Evolutionary conservation across 441 rosid genomes (phyloP), one percentile per base, ranked within the genome.

Genomic region (Eruca vesicaria): DNA sequence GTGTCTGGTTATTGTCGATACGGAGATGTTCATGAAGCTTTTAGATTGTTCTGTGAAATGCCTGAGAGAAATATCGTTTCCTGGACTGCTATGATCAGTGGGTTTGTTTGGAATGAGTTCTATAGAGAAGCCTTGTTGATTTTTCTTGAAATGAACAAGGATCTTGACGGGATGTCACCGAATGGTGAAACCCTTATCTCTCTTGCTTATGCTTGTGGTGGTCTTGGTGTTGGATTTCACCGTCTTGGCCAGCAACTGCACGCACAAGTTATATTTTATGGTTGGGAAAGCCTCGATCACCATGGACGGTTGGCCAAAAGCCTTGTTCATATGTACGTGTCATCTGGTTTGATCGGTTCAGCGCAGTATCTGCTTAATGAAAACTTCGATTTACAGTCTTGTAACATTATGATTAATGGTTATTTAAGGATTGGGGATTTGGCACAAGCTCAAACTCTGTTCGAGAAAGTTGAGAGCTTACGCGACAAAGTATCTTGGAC

Each of bases 41-140:
- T 85, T 66, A 58, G 58, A 75, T 78, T 90, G 45, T 90, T 93
- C 74, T 63, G 63, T 62, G 85, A 80, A 68, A 93, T 82, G 85
- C 93, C 96, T 0, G 88, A 76, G 78, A 89, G 83, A 84, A 91
- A 91, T 76, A 69, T 91, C 19, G 90, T 91, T 75, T 91, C 93
- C 59, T 91, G 96, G 96, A 90, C 93, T 0, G 93, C 97, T 57
- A 90, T 94, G 91, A 87, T 94, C 12, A 83, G 97, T 23, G 96
- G 97, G 55, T 85, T 87, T 70, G 72, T 88, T 67, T 86, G 98
- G 96, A 91, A 90, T 75, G 93, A 90, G 63, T 86, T 83, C 12
- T 82, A 78, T 52, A 69, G 78, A 80, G 94, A 91, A 80, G 93
- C 96, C 0, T 78, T 89, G 68, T 2, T 80, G 68, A 86, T 88